Conservation (phyloP, 2,329 filamentous ascomycete genomes). For the Ceratocystis destructans region DNA sequence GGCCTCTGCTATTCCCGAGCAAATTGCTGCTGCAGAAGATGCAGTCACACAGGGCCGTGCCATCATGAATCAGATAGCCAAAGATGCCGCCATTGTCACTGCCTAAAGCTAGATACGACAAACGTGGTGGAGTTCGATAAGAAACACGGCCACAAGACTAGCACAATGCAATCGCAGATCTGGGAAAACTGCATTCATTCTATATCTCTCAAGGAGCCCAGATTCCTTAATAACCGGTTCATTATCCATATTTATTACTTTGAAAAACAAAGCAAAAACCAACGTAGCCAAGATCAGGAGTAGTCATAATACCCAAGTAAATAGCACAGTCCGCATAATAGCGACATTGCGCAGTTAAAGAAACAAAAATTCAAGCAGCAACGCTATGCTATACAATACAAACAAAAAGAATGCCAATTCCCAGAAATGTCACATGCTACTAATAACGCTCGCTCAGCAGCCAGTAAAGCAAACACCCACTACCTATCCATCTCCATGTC, state of each 20-base stretch:
- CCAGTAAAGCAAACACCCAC: neutral
- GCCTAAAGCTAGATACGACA: constrained; percentile 3
- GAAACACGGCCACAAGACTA: neutral
- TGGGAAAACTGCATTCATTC: neutral
- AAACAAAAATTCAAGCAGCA: neutral
- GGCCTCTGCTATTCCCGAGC: constrained; percentile 32
- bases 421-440: neutral
- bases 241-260: neutral
- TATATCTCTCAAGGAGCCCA: neutral
- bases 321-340: neutral
- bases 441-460: neutral
- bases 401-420: neutral
- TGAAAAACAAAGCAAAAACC: neutral
- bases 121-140: neutral
- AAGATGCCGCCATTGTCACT: constrained; percentile 14
- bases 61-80: constrained; percentile 14
- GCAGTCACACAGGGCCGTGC: constrained; percentile 38
- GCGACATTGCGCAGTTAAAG: neutral
- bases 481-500: constrained; percentile 49
- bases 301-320: neutral
- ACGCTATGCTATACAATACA: neutral
- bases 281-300: neutral
- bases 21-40: constrained; percentile 43
- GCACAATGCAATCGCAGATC: neutral
- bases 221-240: neutral